These are phyloP conservation scores for Megacollybia marginata DNA, from an alignment of 768 basidiomycete genomes.

Conservation along the genomic window DNA sequence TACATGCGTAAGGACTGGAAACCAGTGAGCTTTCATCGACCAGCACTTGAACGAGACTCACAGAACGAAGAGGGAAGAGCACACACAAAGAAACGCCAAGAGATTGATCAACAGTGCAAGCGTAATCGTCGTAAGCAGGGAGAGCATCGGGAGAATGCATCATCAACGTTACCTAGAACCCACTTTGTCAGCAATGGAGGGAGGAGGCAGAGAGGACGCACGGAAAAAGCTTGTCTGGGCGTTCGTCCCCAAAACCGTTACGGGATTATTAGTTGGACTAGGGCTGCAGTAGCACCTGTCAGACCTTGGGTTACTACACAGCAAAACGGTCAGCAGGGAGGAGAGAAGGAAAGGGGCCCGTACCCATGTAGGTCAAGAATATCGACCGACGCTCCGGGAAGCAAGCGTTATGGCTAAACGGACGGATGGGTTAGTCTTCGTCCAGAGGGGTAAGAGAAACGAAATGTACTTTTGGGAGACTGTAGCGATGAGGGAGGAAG, in stretches of 20 bases:
- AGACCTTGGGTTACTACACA: conserved; percentile 44
- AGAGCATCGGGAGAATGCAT: conserved; percentile 42
- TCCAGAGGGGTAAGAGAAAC: conserved; percentile 6
- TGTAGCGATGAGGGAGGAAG: conserved; percentile 67
- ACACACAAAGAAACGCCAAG: conserved; percentile 47
- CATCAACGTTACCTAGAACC: conserved; percentile 31
- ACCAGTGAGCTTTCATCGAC: background rate
- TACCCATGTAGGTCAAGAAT: conserved; percentile 57
- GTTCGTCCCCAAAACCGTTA: conserved; percentile 64
- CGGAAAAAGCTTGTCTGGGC: conserved; percentile 49
- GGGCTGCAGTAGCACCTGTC: conserved; percentile 40
- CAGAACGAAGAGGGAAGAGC: conserved; percentile 22
- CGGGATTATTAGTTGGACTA: conserved; percentile 43
- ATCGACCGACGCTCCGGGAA: conserved; percentile 53
- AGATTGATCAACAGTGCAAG: conserved; percentile 60
- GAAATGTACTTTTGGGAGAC: conserved; percentile 32
- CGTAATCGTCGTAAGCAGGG: conserved; percentile 43
- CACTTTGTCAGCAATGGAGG: conserved; percentile 3
- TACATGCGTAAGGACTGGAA: conserved; percentile 41
- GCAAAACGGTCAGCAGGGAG: too few relatives aligned
- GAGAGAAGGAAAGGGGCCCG: too few relatives aligned
- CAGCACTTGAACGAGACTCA: too few relatives aligned
- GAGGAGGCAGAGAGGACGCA: background rate
- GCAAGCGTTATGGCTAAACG: conserved; percentile 15
- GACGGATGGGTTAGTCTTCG: too few relatives aligned